These are phyloP conservation scores for Adenanthera pavonina DNA, from an alignment of 306 rosid species.

Conservation along the genomic window DNA sequence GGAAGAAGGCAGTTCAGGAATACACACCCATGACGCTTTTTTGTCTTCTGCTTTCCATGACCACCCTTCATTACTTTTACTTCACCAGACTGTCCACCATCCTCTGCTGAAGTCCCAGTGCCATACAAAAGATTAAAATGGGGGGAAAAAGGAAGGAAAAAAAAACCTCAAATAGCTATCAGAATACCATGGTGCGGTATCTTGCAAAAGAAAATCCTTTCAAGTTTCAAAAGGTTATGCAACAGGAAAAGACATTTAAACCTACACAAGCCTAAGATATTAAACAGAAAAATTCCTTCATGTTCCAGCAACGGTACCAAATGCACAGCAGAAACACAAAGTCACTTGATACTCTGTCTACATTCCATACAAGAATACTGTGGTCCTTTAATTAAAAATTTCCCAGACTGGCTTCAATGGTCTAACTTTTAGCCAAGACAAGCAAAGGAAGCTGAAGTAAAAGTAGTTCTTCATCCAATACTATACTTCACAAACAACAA, in stretches of 20 bases:
- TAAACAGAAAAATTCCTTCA: neutral
- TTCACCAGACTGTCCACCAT: slow-evolving; percentile 60
- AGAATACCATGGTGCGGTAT: slow-evolving; percentile 26
- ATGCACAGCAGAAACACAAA: neutral
- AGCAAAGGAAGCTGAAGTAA: slow-evolving; percentile 20
- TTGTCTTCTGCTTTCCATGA: slow-evolving; percentile 67
- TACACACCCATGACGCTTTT: slow-evolving; percentile 88
- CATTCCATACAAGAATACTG: neutral
- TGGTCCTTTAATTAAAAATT: slow-evolving; percentile 2
- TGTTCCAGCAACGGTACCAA: slow-evolving; percentile 9
- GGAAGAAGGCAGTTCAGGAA: slow-evolving; percentile 35
- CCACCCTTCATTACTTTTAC: slow-evolving; percentile 66
- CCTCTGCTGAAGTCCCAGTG: slow-evolving; percentile 55
- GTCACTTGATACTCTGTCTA: neutral
- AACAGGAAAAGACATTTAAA: slow-evolving; percentile 21
- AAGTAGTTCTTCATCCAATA: slow-evolving; percentile 26
- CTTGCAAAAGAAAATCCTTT: slow-evolving; percentile 34
- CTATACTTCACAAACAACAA: neutral
- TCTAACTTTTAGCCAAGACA: slow-evolving; percentile 20
- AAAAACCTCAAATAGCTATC: slow-evolving; percentile 14
- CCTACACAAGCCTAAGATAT: neutral
- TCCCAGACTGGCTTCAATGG: slow-evolving; percentile 24
- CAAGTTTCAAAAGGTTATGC: slow-evolving; percentile 37
- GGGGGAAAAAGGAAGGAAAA: neutral
- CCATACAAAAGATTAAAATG: neutral